Base-by-base conservation (phyloP, 1,284 basidiomycete genomes). In the Lentinula novae-zelandiae region DNA sequence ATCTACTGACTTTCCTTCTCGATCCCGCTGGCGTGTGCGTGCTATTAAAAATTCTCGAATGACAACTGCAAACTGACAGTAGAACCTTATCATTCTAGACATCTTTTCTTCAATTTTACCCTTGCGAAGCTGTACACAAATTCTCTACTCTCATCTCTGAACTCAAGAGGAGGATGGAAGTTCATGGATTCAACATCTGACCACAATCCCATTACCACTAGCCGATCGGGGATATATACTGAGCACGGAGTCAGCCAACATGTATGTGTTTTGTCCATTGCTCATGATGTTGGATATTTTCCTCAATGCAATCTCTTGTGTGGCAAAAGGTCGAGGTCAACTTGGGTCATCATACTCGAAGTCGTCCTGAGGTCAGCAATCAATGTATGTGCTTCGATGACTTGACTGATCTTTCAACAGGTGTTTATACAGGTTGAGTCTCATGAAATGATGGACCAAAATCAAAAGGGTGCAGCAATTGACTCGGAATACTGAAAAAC, bases 101-200 rank as follows among this genome's bases (percentile, higher is more conserved):
- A 56, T n/a, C 40, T 56, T 22, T 42, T 46, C 22, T 42, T 56
- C 40, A 56, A 56, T 17, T 46, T 46, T 22, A 42, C 54, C 13
- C 54, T 56, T 34, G 54, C 54, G 15, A 46, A 56, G 8, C 40
- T 56, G 1, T 56, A 56, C 39, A 56, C 42, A 22, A 56, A 44
- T 13, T 36, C 54, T 56, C 12, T 56, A 27, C 54, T 56, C 13
- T 56, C 54, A 31, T 56, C 54, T 15, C 40, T 56, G 3, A 56
- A 56, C 42, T 56, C 54, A 27, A 56, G 54, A 56, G 42, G 54
- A 10, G 54, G 54, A 42, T 56, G 36, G 54, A 42, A 42, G n/a
- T 56, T 56, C 1, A 56, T 31, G 39, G 33, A 56, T 46, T 46
- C 44, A 22, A 46, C 44, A 20, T 20, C 44, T 22, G 44, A 33